Conservation (phyloP, 1,284 basidiomycete species). For the Tetrapyrgos nigripes region DNA sequence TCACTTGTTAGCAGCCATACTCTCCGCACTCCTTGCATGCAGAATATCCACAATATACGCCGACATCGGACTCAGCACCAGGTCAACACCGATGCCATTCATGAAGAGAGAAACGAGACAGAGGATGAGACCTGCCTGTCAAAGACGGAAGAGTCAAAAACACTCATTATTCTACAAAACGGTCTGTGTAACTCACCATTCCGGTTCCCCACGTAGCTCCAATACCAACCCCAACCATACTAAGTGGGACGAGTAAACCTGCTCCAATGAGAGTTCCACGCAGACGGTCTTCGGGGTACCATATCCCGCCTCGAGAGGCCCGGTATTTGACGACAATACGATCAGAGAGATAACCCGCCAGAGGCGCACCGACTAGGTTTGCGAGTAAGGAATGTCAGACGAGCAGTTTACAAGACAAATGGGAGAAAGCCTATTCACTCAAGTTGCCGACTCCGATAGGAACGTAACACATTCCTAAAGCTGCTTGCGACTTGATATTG, state of each 20-base stretch:
- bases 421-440: slow-evolving; percentile 36
- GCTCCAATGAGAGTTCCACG: slow-evolving; percentile 54
- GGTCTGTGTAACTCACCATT: slow-evolving; percentile 17
- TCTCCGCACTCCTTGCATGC: slow-evolving; percentile 58
- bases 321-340: slow-evolving; percentile 50
- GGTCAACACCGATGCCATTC: slow-evolving; percentile 56
- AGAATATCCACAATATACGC: slow-evolving; percentile 66
- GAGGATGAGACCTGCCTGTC: slow-evolving; percentile 33
- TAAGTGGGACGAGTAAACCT: slow-evolving; percentile 42
- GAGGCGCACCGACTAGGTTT: slow-evolving; percentile 53
- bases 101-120: slow-evolving; percentile 51
- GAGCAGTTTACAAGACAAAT: neutral
- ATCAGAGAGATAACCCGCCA: slow-evolving; percentile 63
- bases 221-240: slow-evolving; percentile 16
- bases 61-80: slow-evolving; percentile 55
- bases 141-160: no score
- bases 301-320: slow-evolving; percentile 51
- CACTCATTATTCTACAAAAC: no score
- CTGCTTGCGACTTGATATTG: slow-evolving; percentile 60
- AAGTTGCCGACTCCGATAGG: slow-evolving; percentile 68
- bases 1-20: slow-evolving; percentile 50
- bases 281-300: slow-evolving; percentile 69
- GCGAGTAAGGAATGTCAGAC: neutral
- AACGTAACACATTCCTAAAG: slow-evolving; percentile 67
- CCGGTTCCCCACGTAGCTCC: slow-evolving; percentile 45